phyloP scores from a whole-genome alignment of 768 basidiomycete genomes.

The Leucosporidium scottii region DNA sequence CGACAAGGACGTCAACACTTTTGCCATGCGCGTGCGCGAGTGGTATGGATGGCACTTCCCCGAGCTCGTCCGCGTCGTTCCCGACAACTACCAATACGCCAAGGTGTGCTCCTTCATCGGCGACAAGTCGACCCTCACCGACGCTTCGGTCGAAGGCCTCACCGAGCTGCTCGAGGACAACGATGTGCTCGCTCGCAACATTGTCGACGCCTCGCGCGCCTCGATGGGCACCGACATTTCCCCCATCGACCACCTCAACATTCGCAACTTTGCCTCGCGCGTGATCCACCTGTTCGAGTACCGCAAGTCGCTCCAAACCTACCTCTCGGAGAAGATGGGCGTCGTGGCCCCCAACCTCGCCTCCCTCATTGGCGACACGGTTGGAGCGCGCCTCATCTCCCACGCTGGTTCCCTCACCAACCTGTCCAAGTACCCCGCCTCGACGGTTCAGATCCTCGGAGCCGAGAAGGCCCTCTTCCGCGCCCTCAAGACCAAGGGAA shows the following conservation, averaged over 20 bases:
- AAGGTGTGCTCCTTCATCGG: constrained; percentile 75
- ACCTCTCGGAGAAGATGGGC: constrained; percentile 95
- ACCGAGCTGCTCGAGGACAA: constrained; percentile 67
- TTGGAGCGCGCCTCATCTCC: constrained; percentile 66
- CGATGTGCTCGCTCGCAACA: constrained; percentile 72
- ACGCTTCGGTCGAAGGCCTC: constrained; percentile 72
- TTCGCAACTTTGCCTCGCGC: constrained; percentile 78
- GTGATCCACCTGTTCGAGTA: constrained; percentile 90
- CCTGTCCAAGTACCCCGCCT: constrained; percentile 94
- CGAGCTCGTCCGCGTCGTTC: constrained; percentile 83
- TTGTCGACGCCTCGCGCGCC: constrained; percentile 86
- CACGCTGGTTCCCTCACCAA: constrained; percentile 96
- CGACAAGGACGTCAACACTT: constrained; percentile 98
- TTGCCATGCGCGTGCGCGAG: constrained; percentile 95
- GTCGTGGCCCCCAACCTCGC: constrained; percentile 93
- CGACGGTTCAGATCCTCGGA: constrained; percentile 94
- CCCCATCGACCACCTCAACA: constrained; percentile 93
- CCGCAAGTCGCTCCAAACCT: constrained; percentile 78
- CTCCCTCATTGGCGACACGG: constrained; percentile 68
- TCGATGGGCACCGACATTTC: constrained; percentile 90
- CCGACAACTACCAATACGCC: constrained; percentile 94
- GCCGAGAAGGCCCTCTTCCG: constrained; percentile 97
- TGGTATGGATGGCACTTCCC: constrained; percentile 99
- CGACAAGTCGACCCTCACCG: constrained; percentile 70
- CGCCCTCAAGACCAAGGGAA: constrained; percentile 96